Conservation (phyloP, 148 eudicot species). For the Suaeda aralocaspica region DNA sequence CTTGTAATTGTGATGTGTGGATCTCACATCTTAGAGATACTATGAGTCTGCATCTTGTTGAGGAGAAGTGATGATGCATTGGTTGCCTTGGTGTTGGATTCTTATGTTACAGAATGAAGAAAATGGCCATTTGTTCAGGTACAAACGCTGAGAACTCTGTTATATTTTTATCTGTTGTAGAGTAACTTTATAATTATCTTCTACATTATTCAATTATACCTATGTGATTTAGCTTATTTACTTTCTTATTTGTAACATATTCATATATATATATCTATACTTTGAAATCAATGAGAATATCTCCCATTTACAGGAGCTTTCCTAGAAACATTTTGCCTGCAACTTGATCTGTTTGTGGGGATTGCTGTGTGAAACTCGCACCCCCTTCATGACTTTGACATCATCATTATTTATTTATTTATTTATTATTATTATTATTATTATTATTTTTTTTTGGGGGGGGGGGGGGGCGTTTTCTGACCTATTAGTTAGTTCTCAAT, state of each 20-base stretch:
- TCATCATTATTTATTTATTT: not conserved
- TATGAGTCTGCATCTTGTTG: not conserved
- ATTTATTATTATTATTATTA: too few relatives aligned
- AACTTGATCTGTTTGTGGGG: not conserved
- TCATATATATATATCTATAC: not conserved
- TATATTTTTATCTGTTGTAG: conserved; percentile 4
- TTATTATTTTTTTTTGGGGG: too few relatives aligned
- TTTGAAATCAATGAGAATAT: not conserved
- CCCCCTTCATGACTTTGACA: not conserved
- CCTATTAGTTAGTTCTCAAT: too few relatives aligned
- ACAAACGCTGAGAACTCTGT: conserved; percentile 14
- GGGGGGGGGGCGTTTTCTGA: too few relatives aligned
- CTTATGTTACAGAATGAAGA: conserved; percentile 3
- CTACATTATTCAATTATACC: not conserved
- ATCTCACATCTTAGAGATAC: not conserved
- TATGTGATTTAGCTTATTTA: conserved; percentile 5
- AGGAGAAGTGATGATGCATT: not conserved
- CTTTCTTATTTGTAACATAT: conserved; percentile 1
- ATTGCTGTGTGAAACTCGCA: not conserved
- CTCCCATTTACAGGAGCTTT: not conserved
- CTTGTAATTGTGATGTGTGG: not conserved
- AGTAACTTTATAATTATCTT: conserved; percentile 16
- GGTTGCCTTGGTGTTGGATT: conserved; percentile 2
- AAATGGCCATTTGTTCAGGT: conserved; percentile 24
- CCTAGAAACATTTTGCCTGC: not conserved